Conservation (phyloP, 768 basidiomycete genomes). For the Collybia mongolica region DNA sequence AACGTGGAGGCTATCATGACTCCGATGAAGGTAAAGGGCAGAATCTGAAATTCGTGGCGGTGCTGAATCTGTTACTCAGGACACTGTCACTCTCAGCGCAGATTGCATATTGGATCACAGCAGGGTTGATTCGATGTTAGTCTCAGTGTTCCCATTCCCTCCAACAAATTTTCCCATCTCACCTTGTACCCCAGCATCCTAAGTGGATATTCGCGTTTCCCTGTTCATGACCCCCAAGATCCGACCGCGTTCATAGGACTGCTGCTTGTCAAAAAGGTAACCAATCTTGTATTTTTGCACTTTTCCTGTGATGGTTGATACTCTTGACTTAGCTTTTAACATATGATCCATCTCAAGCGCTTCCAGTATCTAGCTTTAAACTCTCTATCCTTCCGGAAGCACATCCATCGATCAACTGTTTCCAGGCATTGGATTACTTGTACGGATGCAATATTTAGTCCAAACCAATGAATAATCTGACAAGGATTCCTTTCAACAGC, state of each 20-base stretch:
- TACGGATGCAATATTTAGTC: slow-evolving; percentile 26
- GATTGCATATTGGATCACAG: slow-evolving; percentile 80
- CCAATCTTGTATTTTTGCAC: slow-evolving; percentile 2
- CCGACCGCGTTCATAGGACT: slow-evolving; percentile 76
- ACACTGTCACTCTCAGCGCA: slow-evolving; percentile 76
- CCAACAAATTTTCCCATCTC: slow-evolving; percentile 6
- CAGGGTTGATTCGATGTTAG: slow-evolving; percentile 73
- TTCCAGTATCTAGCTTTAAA: slow-evolving; percentile 72
- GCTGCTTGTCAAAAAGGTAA: slow-evolving; percentile 81
- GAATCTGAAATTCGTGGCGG: not conserved
- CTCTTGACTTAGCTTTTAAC: slow-evolving; percentile 60
- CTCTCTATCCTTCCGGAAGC: slow-evolving; percentile 91
- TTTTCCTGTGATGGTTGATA: slow-evolving; percentile 1
- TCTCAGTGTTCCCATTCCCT: slow-evolving; percentile 1
- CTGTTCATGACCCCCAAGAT: slow-evolving; percentile 74
- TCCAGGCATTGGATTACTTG: slow-evolving; percentile 95
- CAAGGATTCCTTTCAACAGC: slow-evolving; percentile 32
- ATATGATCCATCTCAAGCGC: slow-evolving; percentile 82
- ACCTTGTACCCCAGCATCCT: slow-evolving; percentile 38
- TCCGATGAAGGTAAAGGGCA: slow-evolving; percentile 56
- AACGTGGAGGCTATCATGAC: slow-evolving; percentile 82
- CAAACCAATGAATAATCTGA: not conserved
- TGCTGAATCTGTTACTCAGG: slow-evolving; percentile 37
- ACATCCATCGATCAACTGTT: slow-evolving; percentile 83
- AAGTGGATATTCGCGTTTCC: slow-evolving; percentile 93